These are phyloP conservation scores for Claviceps digitariae DNA, from an alignment of 2,329 filamentous ascomycete species.

Conservation along the genomic window DNA sequence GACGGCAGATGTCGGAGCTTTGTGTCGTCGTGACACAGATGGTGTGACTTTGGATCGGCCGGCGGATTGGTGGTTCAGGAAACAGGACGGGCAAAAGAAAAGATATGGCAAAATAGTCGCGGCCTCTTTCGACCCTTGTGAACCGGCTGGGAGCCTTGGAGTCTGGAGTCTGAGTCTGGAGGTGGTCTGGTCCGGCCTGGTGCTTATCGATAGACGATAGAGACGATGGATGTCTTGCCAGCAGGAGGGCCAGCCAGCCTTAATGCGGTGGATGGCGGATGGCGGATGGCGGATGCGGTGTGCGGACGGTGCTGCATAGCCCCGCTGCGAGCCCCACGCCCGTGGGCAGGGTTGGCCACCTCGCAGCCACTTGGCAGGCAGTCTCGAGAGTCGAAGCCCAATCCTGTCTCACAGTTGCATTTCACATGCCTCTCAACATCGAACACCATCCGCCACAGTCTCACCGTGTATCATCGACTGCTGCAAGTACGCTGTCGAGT, in stretches of 20 bases:
- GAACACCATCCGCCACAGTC: background rate
- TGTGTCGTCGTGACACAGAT: conserved; percentile 1
- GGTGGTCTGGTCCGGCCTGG: background rate
- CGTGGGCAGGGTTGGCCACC: background rate
- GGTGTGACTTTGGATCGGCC: background rate
- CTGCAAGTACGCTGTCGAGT: background rate
- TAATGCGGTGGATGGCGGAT: too few relatives aligned
- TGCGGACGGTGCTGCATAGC: background rate
- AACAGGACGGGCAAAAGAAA: background rate
- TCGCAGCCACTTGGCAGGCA: background rate
- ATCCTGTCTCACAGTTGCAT: background rate
- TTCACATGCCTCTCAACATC: conserved; percentile 6
- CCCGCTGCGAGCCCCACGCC: background rate
- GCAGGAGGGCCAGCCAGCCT: too few relatives aligned
- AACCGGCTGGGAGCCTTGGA: background rate
- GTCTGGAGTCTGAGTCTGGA: background rate
- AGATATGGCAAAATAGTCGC: background rate
- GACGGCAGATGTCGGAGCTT: background rate
- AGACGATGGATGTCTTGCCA: background rate
- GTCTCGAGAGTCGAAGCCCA: too few relatives aligned
- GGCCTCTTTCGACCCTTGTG: background rate
- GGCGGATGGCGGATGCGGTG: too few relatives aligned
- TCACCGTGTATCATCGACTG: background rate
- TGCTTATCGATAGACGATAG: conserved; percentile 4
- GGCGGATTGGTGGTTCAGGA: background rate